phyloP scores from a whole-genome alignment of 1,139 yeast species.

The Taiozyma sp. region DNA sequence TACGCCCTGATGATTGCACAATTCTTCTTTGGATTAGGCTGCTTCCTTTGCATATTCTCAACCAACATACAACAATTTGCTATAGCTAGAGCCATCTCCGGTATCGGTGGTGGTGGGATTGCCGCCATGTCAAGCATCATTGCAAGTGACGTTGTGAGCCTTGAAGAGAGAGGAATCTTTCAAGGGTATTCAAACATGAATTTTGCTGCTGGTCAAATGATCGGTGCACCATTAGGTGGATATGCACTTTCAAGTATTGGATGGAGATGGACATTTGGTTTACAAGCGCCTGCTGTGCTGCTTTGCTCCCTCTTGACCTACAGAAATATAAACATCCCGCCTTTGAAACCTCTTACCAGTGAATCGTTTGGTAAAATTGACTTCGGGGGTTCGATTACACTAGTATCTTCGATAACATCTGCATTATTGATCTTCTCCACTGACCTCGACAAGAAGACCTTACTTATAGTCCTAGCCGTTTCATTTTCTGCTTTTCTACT shows the following conservation, averaged over 20 bases:
- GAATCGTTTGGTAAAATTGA: slow-evolving; percentile 62
- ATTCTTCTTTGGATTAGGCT: slow-evolving; percentile 39
- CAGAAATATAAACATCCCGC: slow-evolving; percentile 35
- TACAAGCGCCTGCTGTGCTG: slow-evolving; percentile 33
- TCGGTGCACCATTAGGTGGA: slow-evolving; percentile 77
- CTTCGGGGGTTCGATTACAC: slow-evolving; percentile 61
- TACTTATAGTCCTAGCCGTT: slow-evolving; percentile 4
- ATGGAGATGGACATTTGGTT: slow-evolving; percentile 66
- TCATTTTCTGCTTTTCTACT: slow-evolving; percentile 30
- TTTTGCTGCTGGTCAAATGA: slow-evolving; percentile 61
- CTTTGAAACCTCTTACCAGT: slow-evolving; percentile 28
- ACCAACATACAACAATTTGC: slow-evolving; percentile 36
- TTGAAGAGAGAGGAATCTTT: slow-evolving; percentile 43
- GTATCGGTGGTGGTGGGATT: slow-evolving; percentile 50
- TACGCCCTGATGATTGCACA: slow-evolving; percentile 38
- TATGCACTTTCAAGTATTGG: slow-evolving; percentile 65
- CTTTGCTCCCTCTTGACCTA: slow-evolving; percentile 49
- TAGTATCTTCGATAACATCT: slow-evolving; percentile 51
- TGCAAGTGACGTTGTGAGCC: slow-evolving; percentile 45
- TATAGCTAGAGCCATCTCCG: slow-evolving; percentile 45
- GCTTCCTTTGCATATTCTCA: slow-evolving; percentile 37
- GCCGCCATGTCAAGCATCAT: slow-evolving; percentile 41
- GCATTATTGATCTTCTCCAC: slow-evolving; percentile 38
- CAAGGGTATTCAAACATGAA: slow-evolving; percentile 59
- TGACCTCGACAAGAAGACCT: slow-evolving; percentile 3